Evolutionary conservation across 164 flowering plant genomes (phyloP).

Genomic region (Chimonanthus salicifolius): DNA sequence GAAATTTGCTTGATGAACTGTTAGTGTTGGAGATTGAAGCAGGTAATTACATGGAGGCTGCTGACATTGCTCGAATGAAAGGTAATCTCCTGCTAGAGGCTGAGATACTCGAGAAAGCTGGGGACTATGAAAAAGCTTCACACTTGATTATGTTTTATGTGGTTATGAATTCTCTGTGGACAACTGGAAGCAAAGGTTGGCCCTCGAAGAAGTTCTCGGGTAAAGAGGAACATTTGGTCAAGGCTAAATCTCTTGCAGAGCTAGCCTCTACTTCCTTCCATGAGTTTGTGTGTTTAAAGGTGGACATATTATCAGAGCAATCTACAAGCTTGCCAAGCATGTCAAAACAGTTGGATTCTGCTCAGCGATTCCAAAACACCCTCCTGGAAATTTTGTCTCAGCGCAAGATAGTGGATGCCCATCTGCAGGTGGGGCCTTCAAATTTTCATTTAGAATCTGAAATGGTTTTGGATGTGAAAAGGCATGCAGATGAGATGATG

Average conservation of each 20-base stretch:
- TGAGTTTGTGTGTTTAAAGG: constrained; percentile 30
- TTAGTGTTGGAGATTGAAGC: constrained; percentile 40
- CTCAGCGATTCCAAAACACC: constrained; percentile 21
- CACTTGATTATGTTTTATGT: constrained; percentile 33
- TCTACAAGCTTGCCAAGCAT: constrained; percentile 19
- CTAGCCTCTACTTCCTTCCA: constrained; percentile 18
- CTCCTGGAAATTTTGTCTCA: constrained; percentile 36
- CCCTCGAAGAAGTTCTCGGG: constrained; percentile 39
- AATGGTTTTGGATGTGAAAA: constrained; percentile 16
- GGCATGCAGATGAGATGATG: constrained; percentile 17
- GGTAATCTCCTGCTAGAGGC: constrained; percentile 46
- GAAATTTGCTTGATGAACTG: constrained; percentile 44
- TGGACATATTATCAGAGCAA: constrained; percentile 27
- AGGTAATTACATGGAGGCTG: constrained; percentile 52
- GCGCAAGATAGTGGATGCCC: constrained; percentile 48
- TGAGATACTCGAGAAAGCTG: constrained; percentile 54
- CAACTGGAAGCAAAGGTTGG: constrained; percentile 45
- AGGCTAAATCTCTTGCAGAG: constrained; percentile 35
- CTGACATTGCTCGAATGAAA: constrained; percentile 34
- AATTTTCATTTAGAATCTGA: constrained; percentile 38
- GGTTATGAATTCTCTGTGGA: constrained; percentile 44
- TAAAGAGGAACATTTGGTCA: constrained; percentile 36
- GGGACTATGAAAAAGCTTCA: constrained; percentile 35
- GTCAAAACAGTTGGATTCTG: constrained; percentile 21
- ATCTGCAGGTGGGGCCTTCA: constrained; percentile 19